A percentile compares a stretch with the other conserved stretches of the same genome.
phyloP scores from a whole-genome alignment of 2,329 filamentous ascomycete species.

The Talaromyces sp. region DNA sequence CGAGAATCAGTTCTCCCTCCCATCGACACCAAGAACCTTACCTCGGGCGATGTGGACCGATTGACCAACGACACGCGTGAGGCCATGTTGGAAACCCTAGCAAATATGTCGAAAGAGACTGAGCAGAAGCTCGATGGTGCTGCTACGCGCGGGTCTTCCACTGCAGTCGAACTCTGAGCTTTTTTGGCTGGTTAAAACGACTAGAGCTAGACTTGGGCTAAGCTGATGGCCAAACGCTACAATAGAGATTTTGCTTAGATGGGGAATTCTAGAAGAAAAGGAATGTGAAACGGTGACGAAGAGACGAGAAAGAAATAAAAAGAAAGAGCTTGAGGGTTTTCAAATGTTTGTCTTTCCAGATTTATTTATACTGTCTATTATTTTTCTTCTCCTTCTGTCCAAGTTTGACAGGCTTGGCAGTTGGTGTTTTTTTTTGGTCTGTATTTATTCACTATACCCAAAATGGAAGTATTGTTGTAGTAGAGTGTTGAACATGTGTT shows the following conservation, averaged over 20 bases:
- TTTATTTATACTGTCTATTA: background rate
- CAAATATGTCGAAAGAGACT: conserved; percentile 35
- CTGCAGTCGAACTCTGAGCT: conserved; percentile 33
- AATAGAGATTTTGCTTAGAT: background rate
- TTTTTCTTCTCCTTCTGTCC: background rate
- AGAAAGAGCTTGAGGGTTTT: background rate
- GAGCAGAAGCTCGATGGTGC: conserved; percentile 16
- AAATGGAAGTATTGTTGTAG: background rate
- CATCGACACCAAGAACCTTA: conserved; percentile 70
- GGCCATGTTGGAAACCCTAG: conserved; percentile 64
- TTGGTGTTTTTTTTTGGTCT: background rate
- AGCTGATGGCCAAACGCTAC: background rate
- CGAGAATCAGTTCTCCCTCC: conserved; percentile 64
- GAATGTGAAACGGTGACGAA: background rate
- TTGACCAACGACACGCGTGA: conserved; percentile 65
- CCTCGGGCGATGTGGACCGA: conserved; percentile 70
- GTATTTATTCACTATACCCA: background rate
- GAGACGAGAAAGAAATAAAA: background rate
- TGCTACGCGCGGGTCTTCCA: conserved; percentile 23
- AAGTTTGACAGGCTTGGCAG: background rate
- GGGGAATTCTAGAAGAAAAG: background rate
- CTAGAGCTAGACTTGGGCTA: background rate
- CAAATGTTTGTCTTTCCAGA: background rate
- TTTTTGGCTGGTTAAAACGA: background rate
- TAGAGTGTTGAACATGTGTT: background rate